These are phyloP conservation scores for Graphium sp. DNA, from an alignment of 2,329 filamentous ascomycete genomes.

Conservation along the genomic window DNA sequence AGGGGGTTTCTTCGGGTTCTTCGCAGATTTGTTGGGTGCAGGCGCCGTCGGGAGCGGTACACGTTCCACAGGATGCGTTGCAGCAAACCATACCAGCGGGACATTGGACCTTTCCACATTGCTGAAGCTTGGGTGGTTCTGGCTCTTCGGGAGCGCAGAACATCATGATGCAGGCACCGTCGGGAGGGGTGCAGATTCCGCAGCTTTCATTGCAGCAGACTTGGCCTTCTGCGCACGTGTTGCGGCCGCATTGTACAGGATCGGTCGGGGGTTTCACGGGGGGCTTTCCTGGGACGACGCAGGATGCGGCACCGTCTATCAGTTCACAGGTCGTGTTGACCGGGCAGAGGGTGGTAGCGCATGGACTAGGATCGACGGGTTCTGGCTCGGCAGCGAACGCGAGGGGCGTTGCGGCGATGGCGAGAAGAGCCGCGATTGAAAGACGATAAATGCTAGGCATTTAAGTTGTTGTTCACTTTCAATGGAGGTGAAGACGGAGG, in stretches of 20 bases:
- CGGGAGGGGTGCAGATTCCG: constrained; percentile 2
- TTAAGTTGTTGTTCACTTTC: constrained; percentile 6
- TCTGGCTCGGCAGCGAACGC: constrained; percentile 7
- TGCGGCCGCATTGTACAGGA: not conserved
- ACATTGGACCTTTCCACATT: constrained; percentile 1
- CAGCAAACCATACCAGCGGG: not conserved
- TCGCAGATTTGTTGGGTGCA: not conserved
- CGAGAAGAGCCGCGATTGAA: not conserved
- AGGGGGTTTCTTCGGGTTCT: no score
- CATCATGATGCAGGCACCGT: not conserved
- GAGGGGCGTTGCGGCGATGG: constrained; percentile 6
- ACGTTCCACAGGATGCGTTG: constrained; percentile 1
- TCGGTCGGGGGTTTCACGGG: not conserved
- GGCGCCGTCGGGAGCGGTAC: constrained; percentile 1
- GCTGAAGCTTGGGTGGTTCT: not conserved
- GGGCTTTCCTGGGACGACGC: not conserved
- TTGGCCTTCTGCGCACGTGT: not conserved
- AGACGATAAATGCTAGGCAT: constrained; percentile 6
- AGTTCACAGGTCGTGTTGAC: not conserved
- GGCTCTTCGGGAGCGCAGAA: not conserved
- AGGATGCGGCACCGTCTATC: constrained; percentile 1
- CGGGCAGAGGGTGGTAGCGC: constrained; percentile 1
- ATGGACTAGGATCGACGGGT: not conserved
- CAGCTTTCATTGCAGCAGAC: constrained; percentile 2
- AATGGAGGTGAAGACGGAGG: no score